Evolutionary conservation across 192 early-diverging fungal genomes (phyloP).

Genomic region (Chytriomyces hyalinus): DNA sequence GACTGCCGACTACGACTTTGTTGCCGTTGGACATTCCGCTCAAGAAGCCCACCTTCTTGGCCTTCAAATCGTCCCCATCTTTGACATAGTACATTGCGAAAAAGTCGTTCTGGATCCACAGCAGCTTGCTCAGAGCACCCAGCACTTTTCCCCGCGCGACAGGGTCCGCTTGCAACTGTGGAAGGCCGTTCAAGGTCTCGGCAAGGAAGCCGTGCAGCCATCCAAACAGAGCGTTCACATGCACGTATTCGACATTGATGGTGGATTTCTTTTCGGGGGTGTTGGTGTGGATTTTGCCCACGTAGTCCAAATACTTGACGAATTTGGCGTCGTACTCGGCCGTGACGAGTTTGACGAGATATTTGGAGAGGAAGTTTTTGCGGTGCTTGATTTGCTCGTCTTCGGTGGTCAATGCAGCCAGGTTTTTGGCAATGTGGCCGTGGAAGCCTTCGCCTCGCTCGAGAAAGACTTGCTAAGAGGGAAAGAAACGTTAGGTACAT

Average conservation of each 20-base stretch:
- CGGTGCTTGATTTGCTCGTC: slow-evolving; percentile 80
- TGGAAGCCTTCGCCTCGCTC: slow-evolving; percentile 70
- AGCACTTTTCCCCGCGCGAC: slow-evolving; percentile 28
- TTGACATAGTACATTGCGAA: slow-evolving; percentile 77
- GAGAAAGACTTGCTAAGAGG: slow-evolving; percentile 53
- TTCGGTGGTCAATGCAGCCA: slow-evolving; percentile 55
- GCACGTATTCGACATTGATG: slow-evolving; percentile 84
- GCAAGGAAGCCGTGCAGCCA: slow-evolving; percentile 56
- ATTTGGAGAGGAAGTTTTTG: slow-evolving; percentile 70
- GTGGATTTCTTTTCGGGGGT: slow-evolving; percentile 74
- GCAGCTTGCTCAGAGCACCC: slow-evolving; percentile 77
- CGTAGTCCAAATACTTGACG: slow-evolving; percentile 81
- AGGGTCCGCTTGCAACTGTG: slow-evolving; percentile 28
- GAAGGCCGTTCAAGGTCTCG: slow-evolving; percentile 59
- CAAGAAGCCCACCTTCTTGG: neutral
- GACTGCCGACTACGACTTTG: no score
- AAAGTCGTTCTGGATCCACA: slow-evolving; percentile 86
- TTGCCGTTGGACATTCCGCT: no score
- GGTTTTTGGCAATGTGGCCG: slow-evolving; percentile 42
- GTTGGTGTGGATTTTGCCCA: slow-evolving; percentile 75
- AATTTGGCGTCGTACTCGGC: slow-evolving; percentile 51
- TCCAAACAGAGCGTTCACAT: slow-evolving; percentile 77
- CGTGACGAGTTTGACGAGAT: slow-evolving; percentile 72
- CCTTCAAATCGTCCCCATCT: slow-evolving; percentile 50
- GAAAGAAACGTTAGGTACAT: no score